Evolutionary conservation across 441 rosid genomes (phyloP).

Genomic region (Arabidopsis hybrid): DNA sequence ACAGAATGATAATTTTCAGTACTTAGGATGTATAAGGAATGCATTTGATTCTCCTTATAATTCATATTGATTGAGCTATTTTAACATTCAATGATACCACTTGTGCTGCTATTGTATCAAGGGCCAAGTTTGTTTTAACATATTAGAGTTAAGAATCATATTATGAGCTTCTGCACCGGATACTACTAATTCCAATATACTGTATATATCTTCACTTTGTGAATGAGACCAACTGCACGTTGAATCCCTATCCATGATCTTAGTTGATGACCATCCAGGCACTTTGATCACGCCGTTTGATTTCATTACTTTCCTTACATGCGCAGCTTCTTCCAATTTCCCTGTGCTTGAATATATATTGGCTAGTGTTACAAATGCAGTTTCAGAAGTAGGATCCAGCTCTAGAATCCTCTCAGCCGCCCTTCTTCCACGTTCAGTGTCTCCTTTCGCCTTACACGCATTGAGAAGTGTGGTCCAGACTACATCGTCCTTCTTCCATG

Average conservation of each 20-base stretch:
- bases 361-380: conserved; percentile 80
- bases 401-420: conserved; percentile 74
- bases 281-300: conserved; percentile 82
- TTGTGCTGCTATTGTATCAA: conserved; percentile 2
- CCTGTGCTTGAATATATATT: conserved; percentile 76
- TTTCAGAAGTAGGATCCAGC: conserved; percentile 73
- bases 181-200: conserved; percentile 53
- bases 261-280: conserved; percentile 83
- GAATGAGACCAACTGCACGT: conserved; percentile 64
- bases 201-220: conserved; percentile 58
- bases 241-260: conserved; percentile 57
- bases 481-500: conserved; percentile 73
- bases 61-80: conserved; percentile 30
- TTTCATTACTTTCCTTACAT: conserved; percentile 23
- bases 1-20: conserved; percentile 1
- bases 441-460: conserved; percentile 70
- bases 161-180: conserved; percentile 39
- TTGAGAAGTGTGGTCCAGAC: conserved; percentile 87
- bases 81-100: conserved; percentile 21
- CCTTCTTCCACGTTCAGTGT: conserved; percentile 66
- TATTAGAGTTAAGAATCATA: conserved; percentile 31
- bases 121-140: conserved; percentile 37
- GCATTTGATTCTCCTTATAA: conserved; percentile 14
- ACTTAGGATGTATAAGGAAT: background rate
- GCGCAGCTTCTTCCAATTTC: conserved; percentile 82